Evolutionary conservation across 805 yeast species (phyloP).

Genomic region (Saturnispora kantuleensis): DNA sequence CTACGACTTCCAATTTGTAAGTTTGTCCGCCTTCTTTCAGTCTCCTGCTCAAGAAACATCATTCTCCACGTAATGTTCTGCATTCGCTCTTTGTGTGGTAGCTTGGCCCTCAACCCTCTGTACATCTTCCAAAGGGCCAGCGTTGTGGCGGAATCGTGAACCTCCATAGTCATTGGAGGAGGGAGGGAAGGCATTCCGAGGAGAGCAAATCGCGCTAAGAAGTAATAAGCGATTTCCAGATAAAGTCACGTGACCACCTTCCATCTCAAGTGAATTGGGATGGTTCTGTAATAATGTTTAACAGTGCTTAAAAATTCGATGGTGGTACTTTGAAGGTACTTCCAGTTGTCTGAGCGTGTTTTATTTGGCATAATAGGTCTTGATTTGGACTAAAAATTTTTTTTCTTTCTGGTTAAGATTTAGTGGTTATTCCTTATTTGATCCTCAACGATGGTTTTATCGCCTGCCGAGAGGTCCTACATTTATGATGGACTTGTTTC

Average conservation of each 20-base stretch:
- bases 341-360: too few relatives aligned
- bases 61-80: slow-evolving; percentile 83
- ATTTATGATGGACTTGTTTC: slow-evolving; percentile 66
- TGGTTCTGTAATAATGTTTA: too few relatives aligned
- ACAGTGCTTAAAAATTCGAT: too few relatives aligned
- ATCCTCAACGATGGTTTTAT: slow-evolving; percentile 42
- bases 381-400: neutral
- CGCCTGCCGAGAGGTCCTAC: slow-evolving; percentile 70
- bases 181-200: too few relatives aligned
- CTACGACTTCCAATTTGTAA: neutral
- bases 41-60: slow-evolving; percentile 44
- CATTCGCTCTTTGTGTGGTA: slow-evolving; percentile 71
- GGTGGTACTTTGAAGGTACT: too few relatives aligned
- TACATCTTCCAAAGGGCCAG: slow-evolving; percentile 74
- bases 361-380: too few relatives aligned
- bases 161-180: slow-evolving; percentile 3
- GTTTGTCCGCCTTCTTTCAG: neutral
- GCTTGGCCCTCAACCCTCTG: slow-evolving; percentile 57
- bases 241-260: too few relatives aligned
- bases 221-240: too few relatives aligned
- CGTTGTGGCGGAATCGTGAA: slow-evolving; percentile 22
- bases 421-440: neutral
- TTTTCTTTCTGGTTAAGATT: neutral
- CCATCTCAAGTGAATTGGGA: too few relatives aligned
- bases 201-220: too few relatives aligned